These are phyloP conservation scores for Pichia sp. DNA, from an alignment of 1,139 yeast genomes.

Conservation along the genomic window DNA sequence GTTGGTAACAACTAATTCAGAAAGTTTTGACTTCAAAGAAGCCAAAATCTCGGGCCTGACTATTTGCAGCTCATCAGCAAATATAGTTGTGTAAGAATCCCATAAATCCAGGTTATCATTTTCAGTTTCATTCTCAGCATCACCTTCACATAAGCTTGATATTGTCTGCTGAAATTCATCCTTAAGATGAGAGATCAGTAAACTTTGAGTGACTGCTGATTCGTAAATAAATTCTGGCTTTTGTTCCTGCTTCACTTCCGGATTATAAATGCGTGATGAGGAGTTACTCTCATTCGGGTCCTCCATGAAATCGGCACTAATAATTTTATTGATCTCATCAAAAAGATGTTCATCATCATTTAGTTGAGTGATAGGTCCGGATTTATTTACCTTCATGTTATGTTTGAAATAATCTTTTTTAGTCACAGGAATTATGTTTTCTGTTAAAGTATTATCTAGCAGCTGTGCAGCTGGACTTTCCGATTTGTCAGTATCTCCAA, in stretches of 20 bases:
- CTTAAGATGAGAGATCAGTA: not conserved
- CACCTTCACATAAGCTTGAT: not conserved
- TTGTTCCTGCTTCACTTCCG: not conserved
- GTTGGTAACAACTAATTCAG: not conserved
- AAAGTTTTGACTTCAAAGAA: constrained; percentile 22
- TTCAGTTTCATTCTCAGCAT: not conserved
- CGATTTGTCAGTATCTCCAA: not conserved
- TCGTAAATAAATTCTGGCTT: constrained; percentile 13
- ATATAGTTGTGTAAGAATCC: not conserved
- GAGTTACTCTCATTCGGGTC: not conserved
- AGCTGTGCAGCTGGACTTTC: not conserved
- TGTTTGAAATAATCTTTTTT: constrained; percentile 25
- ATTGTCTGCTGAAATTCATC: constrained; percentile 2
- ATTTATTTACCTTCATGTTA: constrained; percentile 22
- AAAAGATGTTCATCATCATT: not conserved
- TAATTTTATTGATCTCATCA: constrained; percentile 1
- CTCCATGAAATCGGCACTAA: not conserved
- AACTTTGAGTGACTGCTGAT: constrained; percentile 1
- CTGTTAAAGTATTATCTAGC: not conserved
- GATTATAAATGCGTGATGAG: not conserved
- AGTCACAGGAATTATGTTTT: constrained; percentile 11
- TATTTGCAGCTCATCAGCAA: not conserved
- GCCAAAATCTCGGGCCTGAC: constrained; percentile 17
- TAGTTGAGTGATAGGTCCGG: not conserved
- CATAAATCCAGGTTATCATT: constrained; percentile 5